Base-by-base conservation (phyloP, 208 protist genomes). In the Leishmania mexicana region DNA sequence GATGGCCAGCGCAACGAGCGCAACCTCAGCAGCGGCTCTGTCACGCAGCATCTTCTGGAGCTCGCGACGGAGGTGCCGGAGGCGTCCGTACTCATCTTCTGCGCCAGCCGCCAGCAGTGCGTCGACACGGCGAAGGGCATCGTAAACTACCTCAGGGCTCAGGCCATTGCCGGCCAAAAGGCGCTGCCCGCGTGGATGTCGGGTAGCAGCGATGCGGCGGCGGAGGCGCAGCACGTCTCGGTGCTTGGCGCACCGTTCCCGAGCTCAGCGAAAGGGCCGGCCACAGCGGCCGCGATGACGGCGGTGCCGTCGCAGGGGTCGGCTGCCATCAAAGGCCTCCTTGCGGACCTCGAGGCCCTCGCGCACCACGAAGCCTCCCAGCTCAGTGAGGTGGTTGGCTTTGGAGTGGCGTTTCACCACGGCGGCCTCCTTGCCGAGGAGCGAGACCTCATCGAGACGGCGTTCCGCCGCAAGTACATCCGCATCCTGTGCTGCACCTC, bases 401-500 rank as follows among this genome's bases (percentile, higher is more conserved):
- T 82, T 47, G 94, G 96, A 15, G 94, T 98, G n/a, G 93, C 92
- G 40, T 98, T 94, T 83, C 96, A 99, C 78, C 94, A 99, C 85
- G 93, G 90, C 35, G 95, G 95, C 40, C 87, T 98, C 58, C 83
- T 96, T 15, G 80, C 78, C 6, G 95, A 97, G 81, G 94, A 98
- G 91, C 87, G 95, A 8, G 86, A 90, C 62, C 76, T 95, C 21
- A 90, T 98, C 67, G 96, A 98, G 88, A 54, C 76, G 6, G 95
- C 94, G 40, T 98, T 93, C 83, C 89, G 93, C 38, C 79, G 84
- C 40, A 85, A 93, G 49, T 80, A 90, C 57, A 68, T 99, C 28
- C 88, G 85, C 74, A 88, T 98, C 51, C 82, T 98, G 11, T 97
- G 94, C 84, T 98, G 94, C 83, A 99, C 96, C 68, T 97, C 95